These are phyloP conservation scores for Globisporangium spiculum DNA, from an alignment of 352 stramenopile genomes.

Conservation along the genomic window DNA sequence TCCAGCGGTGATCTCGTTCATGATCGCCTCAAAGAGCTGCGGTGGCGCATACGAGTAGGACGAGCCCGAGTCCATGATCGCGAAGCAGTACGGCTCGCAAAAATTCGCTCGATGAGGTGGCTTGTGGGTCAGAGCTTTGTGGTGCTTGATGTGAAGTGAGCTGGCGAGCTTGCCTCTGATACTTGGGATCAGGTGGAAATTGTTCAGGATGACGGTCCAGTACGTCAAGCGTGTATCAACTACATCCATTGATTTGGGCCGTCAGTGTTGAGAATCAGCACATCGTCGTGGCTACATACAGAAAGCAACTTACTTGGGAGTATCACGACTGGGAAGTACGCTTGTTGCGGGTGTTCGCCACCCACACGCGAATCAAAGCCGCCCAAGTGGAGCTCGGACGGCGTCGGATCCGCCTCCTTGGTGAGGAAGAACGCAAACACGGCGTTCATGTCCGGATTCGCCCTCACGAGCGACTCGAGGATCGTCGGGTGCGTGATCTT, in stretches of 20 bases:
- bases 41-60: slow-evolving; percentile 44
- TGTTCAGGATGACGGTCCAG: slow-evolving; percentile 48
- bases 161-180: neutral
- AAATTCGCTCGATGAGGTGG: slow-evolving; percentile 15
- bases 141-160: neutral
- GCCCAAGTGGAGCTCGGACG: slow-evolving; percentile 49
- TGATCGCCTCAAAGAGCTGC: slow-evolving; percentile 36
- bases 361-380: slow-evolving; percentile 42
- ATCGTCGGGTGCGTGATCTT: slow-evolving; percentile 46
- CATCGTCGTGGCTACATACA: neutral
- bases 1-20: slow-evolving; percentile 30
- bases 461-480: slow-evolving; percentile 27
- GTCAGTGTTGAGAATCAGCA: neutral
- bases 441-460: slow-evolving; percentile 26
- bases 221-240: slow-evolving; percentile 35
- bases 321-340: slow-evolving; percentile 42
- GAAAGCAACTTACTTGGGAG: slow-evolving; percentile 23
- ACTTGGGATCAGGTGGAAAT: slow-evolving; percentile 29
- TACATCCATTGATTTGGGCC: neutral
- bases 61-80: slow-evolving; percentile 57
- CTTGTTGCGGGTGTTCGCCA: slow-evolving; percentile 24
- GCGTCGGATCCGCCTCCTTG: slow-evolving; percentile 20
- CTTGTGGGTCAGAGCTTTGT: neutral
- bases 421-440: slow-evolving; percentile 51
- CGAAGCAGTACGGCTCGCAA: slow-evolving; percentile 42